Conservation (phyloP, 2,329 filamentous ascomycete genomes). For the Fusarium sororula region DNA sequence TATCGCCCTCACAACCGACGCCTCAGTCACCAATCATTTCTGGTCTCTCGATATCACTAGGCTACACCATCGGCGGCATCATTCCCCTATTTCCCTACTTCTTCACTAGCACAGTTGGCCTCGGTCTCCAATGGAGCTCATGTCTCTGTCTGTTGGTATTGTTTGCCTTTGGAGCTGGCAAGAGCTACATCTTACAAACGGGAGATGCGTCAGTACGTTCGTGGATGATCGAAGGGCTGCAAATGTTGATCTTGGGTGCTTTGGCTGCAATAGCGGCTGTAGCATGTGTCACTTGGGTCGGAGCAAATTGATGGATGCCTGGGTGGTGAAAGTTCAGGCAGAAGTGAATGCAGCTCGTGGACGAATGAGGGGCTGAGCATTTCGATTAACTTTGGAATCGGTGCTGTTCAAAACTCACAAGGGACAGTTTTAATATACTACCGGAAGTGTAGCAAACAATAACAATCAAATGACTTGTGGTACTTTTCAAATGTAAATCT, state of each 20-base stretch:
- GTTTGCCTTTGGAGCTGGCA: constrained; percentile 65
- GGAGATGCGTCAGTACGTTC: constrained; percentile 5
- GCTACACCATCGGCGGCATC: constrained; percentile 70
- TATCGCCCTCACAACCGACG: not conserved
- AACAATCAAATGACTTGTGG: not conserved
- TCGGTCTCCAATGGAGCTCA: constrained; percentile 62
- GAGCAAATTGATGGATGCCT: not conserved
- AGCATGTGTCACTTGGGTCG: constrained; percentile 43
- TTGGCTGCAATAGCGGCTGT: constrained; percentile 47
- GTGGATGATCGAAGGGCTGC: constrained; percentile 44
- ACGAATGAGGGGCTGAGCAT: not conserved
- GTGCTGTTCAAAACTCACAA: not conserved
- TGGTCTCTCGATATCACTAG: constrained; percentile 67
- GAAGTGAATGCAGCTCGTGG: accelerated
- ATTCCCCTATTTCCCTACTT: constrained; percentile 72
- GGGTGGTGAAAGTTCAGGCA: not conserved
- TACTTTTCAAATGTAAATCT: not conserved
- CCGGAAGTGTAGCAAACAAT: not conserved
- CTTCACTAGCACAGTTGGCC: constrained; percentile 52
- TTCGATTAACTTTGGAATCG: not conserved
- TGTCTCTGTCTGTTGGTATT: constrained; percentile 62
- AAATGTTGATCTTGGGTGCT: constrained; percentile 49
- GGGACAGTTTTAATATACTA: accelerated
- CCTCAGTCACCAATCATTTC: constrained; percentile 54
- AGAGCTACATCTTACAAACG: constrained; percentile 54